phyloP scores from a whole-genome alignment of 225 moss, liverwort and hornwort genomes.

The Neckera pumila region DNA sequence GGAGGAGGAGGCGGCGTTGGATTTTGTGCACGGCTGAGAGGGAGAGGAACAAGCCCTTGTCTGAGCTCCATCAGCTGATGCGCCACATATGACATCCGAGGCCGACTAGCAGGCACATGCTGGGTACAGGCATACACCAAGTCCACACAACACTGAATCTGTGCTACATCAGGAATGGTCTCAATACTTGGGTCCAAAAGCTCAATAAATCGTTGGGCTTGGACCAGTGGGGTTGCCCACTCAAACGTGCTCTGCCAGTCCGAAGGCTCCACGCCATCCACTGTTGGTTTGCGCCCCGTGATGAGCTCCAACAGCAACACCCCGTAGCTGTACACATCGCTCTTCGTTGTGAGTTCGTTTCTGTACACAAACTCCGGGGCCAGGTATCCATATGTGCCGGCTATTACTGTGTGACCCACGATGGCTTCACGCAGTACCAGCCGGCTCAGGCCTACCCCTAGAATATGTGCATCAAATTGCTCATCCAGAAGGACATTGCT shows the following conservation, averaged over 20 bases:
- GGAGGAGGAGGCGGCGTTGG: not conserved
- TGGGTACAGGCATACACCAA: slow-evolving; percentile 82
- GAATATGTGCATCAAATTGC: slow-evolving; percentile 59
- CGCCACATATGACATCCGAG: slow-evolving; percentile 82
- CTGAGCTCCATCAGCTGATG: slow-evolving; percentile 76
- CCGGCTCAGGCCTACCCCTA: slow-evolving; percentile 79
- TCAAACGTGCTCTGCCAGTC: slow-evolving; percentile 83
- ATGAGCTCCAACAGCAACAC: slow-evolving; percentile 84
- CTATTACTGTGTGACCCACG: slow-evolving; percentile 69
- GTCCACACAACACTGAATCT: slow-evolving; percentile 80
- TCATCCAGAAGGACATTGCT: slow-evolving; percentile 85
- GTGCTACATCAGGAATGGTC: slow-evolving; percentile 50
- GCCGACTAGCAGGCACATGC: slow-evolving; percentile 88
- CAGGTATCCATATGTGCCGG: slow-evolving; percentile 79
- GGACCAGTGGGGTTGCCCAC: slow-evolving; percentile 86
- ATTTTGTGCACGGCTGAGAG: slow-evolving; percentile 7
- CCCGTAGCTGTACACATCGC: slow-evolving; percentile 93
- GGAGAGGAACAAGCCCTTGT: slow-evolving; percentile 47
- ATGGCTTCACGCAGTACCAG: slow-evolving; percentile 60
- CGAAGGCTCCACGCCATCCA: slow-evolving; percentile 43
- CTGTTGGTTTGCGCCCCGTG: slow-evolving; percentile 76
- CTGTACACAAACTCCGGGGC: slow-evolving; percentile 86
- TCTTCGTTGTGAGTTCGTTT: slow-evolving; percentile 84
- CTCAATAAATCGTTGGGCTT: slow-evolving; percentile 79
- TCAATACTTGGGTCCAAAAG: slow-evolving; percentile 59